These are phyloP conservation scores for Dothistroma septosporum DNA, from an alignment of 2,329 filamentous ascomycete species.

Conservation along the genomic window DNA sequence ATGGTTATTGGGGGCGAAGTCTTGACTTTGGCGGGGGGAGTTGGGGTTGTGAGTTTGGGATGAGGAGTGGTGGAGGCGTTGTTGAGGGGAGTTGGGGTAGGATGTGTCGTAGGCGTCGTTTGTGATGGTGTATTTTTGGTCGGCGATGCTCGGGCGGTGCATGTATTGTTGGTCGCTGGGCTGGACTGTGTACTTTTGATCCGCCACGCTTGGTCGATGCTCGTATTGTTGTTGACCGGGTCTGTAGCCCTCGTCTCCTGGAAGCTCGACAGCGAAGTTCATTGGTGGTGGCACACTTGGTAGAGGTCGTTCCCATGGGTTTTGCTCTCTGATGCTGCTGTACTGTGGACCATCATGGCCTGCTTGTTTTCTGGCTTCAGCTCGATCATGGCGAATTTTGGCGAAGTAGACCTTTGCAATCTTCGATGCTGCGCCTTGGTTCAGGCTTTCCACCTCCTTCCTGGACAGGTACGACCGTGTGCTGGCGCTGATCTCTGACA, in stretches of 20 bases:
- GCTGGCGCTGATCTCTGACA: conserved; percentile 92
- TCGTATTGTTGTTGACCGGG: conserved; percentile 55
- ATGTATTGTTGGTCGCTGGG: conserved; percentile 55
- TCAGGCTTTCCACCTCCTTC: conserved; percentile 70
- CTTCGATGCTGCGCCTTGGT: conserved; percentile 70
- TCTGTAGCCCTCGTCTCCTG: conserved; percentile 29
- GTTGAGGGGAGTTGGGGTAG: conserved; percentile 2
- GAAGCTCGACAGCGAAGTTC: conserved; percentile 37
- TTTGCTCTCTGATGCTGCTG: conserved; percentile 27
- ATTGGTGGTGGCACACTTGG: conserved; percentile 40
- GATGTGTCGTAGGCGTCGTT: conserved; percentile 15
- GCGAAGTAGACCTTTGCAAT: conserved; percentile 78
- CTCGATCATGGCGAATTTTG: conserved; percentile 61
- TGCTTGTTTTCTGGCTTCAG: conserved; percentile 38
- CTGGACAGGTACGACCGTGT: conserved; percentile 79
- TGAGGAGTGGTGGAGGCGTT: conserved; percentile 12
- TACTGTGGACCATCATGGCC: conserved; percentile 19
- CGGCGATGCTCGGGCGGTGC: conserved; percentile 49
- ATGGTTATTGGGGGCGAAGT: conserved; percentile 4
- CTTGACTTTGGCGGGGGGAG: conserved; percentile 21
- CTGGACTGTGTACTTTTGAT: conserved; percentile 63
- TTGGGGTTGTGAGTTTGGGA: conserved; percentile 12
- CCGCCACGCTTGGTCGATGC: conserved; percentile 49
- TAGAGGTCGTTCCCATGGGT: conserved; percentile 29
- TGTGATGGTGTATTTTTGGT: conserved; percentile 58